A percentile compares a stretch with the other conserved stretches of the same genome.
These are phyloP conservation scores for Rosa rugosa DNA, from an alignment of 306 rosid species.

Conservation along the genomic window DNA sequence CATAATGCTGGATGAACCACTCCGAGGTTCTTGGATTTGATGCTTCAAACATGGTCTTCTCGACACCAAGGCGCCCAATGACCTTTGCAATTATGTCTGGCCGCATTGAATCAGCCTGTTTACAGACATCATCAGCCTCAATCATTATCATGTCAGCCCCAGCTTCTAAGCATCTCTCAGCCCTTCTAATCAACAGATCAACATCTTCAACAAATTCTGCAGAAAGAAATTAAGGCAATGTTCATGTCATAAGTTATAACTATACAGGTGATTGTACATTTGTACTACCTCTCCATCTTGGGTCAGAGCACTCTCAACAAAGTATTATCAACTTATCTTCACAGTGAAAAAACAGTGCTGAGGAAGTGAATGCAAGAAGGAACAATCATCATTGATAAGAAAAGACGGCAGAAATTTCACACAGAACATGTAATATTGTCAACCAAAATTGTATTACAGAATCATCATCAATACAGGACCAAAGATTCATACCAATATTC, in stretches of 20 bases:
- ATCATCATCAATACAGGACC: background rate
- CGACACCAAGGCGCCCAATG: slow-evolving; percentile 90
- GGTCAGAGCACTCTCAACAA: background rate
- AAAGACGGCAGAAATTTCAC: background rate
- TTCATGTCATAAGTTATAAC: background rate
- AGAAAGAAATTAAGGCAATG: slow-evolving; percentile 5
- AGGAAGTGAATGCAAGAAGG: background rate
- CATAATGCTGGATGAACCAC: slow-evolving; percentile 87
- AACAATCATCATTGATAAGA: background rate
- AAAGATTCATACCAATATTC: background rate
- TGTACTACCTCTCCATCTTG: background rate
- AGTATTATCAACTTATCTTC: background rate
- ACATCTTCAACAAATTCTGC: slow-evolving; percentile 89
- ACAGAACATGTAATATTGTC: background rate
- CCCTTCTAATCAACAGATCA: slow-evolving; percentile 78
- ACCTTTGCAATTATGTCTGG: slow-evolving; percentile 78
- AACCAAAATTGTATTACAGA: background rate
- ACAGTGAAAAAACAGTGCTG: background rate
- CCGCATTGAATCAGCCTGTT: slow-evolving; percentile 57
- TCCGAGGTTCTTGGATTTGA: slow-evolving; percentile 74
- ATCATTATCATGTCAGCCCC: slow-evolving; percentile 97
- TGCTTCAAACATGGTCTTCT: slow-evolving; percentile 93
- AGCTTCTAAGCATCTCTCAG: slow-evolving; percentile 94
- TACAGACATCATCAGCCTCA: slow-evolving; percentile 72
- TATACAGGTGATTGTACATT: background rate